Evolutionary conservation across 495 filamentous ascomycete species (phyloP), one percentile per base, ranked within the genome.

Genomic region (Neurospora terricola): DNA sequence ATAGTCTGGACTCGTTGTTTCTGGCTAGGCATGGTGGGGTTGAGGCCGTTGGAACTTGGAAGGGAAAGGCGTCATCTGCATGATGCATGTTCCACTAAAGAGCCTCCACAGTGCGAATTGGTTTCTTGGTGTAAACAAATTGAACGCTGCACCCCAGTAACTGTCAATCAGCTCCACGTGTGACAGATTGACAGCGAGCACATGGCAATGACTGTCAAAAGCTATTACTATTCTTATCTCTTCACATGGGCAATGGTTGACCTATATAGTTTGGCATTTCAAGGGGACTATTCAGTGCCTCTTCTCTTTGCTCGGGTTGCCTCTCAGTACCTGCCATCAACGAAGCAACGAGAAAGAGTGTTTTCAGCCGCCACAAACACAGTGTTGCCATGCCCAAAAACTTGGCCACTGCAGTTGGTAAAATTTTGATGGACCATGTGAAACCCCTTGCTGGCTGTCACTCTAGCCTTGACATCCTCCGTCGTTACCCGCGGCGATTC

Each of bases 371-470:
- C 54, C 54, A 62, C 54, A 62, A 34, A 27, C 70, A 79, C 76
- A 71, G 78, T 77, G 54, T 66, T 21, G 27, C 54, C 23, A 38
- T 45, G 77, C 78, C 73, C 74, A 74, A 14, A 11, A 23, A 69
- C 38, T 39, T 76, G 72, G 79, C 77, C 75, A 38, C 77, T 62
- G 54, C n/a, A n/a, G 66, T 43, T 69, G 21, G 71, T 43, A 72
- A 77, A 77, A 76, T 71, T 74, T 75, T 75, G 66, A 75, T 70
- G 76, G 70, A 73, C 74, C 80, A 78, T 80, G 78, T 79, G 77
- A 78, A 66, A 34, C 27, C 54, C 27, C 54, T 36, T 18, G 74
- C 77, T 75, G 71, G 34, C 71, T 73, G 73, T 72, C 45, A 70
- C 18, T 23, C 68, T 8, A 66, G 54, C 54, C 54, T 66, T 30